Conservation (phyloP, 2,329 filamentous ascomycete species). For the Venturia carpophila region DNA sequence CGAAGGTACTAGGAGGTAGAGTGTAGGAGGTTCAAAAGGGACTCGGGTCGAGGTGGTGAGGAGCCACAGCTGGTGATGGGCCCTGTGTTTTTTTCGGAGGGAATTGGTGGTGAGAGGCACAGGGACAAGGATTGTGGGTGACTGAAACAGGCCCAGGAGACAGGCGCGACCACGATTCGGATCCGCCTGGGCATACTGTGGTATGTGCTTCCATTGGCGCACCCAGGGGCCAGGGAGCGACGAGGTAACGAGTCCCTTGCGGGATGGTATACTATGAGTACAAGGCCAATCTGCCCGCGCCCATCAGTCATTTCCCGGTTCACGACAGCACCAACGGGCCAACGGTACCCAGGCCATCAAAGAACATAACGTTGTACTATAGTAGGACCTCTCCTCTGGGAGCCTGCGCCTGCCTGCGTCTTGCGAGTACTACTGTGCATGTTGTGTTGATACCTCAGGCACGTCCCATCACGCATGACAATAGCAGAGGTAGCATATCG, state of each 20-base stretch:
- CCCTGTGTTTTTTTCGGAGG: conserved; percentile 1
- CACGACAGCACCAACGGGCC: neutral
- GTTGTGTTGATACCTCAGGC: too few relatives aligned
- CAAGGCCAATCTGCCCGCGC: neutral
- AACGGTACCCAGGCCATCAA: neutral
- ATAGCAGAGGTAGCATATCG: too few relatives aligned
- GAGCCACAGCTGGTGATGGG: neutral
- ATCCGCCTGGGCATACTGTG: too few relatives aligned
- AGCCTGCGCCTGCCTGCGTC: neutral
- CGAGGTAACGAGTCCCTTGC: neutral
- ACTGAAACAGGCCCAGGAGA: neutral
- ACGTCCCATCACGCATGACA: too few relatives aligned
- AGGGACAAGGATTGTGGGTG: neutral
- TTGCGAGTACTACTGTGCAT: neutral
- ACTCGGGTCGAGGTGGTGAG: neutral
- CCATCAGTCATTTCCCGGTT: neutral
- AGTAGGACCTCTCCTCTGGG: too few relatives aligned
- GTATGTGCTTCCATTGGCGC: too few relatives aligned
- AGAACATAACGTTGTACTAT: too few relatives aligned
- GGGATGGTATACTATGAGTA: neutral
- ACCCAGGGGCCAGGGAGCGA: too few relatives aligned
- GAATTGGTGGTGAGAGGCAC: neutral
- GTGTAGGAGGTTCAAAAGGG: neutral
- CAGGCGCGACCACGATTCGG: neutral
- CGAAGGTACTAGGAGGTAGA: neutral